A percentile compares a stretch with the other conserved stretches of the same genome.
Evolutionary conservation across 2,329 filamentous ascomycete species (phyloP).

Genomic region (Beauveria varroae): DNA sequence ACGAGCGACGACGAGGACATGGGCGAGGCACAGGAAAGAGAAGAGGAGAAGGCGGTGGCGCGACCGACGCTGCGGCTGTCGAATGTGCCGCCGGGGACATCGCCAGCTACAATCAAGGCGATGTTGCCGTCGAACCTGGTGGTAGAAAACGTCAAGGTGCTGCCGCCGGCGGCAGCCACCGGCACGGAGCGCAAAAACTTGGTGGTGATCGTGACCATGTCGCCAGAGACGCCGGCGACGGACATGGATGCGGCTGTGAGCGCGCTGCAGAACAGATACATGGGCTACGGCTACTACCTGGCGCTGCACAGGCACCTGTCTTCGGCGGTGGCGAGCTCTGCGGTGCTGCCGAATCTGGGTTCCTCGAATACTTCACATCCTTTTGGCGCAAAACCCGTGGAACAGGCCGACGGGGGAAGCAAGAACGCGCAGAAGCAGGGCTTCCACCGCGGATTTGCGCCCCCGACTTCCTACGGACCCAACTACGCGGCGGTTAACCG

Average conservation of each 20-base stretch:
- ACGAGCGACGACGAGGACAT: constrained; percentile 55
- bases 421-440: constrained; percentile 35
- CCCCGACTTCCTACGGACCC: constrained; percentile 60
- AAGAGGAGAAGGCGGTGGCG: constrained; percentile 51
- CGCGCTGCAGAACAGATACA: constrained; percentile 70
- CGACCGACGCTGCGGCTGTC: constrained; percentile 56
- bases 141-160: constrained; percentile 67
- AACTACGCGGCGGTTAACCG: constrained; percentile 34
- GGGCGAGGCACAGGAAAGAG: constrained; percentile 32
- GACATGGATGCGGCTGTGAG: constrained; percentile 79
- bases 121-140: constrained; percentile 51
- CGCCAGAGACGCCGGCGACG: constrained; percentile 70
- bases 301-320: constrained; percentile 76
- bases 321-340: constrained; percentile 52
- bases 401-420: constrained; percentile 27
- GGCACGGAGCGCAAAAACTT: constrained; percentile 61
- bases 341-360: constrained; percentile 23
- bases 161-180: constrained; percentile 42
- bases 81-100: constrained; percentile 54
- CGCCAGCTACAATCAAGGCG: constrained; percentile 51
- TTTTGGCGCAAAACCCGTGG: constrained; percentile 67
- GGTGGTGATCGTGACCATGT: constrained; percentile 72
- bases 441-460: constrained; percentile 60
- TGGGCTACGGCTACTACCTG: constrained; percentile 78
- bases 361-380: constrained; percentile 48